Base-by-base conservation (phyloP, 129 eudicot species). In the Scalesia atractyloides region DNA sequence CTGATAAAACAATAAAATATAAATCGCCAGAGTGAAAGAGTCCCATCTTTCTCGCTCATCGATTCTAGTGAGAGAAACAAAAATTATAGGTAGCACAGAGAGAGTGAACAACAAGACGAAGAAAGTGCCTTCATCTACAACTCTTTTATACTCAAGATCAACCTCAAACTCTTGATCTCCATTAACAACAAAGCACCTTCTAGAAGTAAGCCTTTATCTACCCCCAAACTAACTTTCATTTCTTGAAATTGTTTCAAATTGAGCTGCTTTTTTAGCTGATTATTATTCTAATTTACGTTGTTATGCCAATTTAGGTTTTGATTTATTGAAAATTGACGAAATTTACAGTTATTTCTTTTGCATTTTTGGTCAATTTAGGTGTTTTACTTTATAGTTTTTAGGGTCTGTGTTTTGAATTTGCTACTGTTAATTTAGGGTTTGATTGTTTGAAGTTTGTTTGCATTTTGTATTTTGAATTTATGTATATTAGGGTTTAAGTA, bases 61-160 rank as follows among this genome's bases (percentile, higher is more conserved):
- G 37, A 59, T 67, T 66, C 67, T 76, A 67, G 80, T 66, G 74
- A 76, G 80, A 77, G 70, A 77, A 70, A 70, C 57, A 77, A 77
- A 75, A 68, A 64, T 77, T 69, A 69, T 68, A 76, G 69, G 69
- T 60, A 68, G 80, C 47, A 70, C 61, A 76, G 59, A 75, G 73
- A 75, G 34, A 18, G 48, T 41, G 68, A 24, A 41, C 7, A 36
- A 8, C 43, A 58, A 36, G 19, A 37, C 60, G 30, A 65, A 77
- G 71, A 62, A 77, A 70, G 72, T 62, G 82, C 82, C 70, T 63
- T 77, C 70, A 73, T 76, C 66, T 75, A 66, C 73, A 52, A 75
- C 79, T 75, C 66, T 65, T 74, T 39, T 54, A 26, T 13, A 66
- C 65, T 53, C 58, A 75, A 52, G 72, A 46, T 46, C 46, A 16